Evolutionary conservation across 1,139 yeast species (phyloP).

Genomic region (Kodamaea sp.): DNA sequence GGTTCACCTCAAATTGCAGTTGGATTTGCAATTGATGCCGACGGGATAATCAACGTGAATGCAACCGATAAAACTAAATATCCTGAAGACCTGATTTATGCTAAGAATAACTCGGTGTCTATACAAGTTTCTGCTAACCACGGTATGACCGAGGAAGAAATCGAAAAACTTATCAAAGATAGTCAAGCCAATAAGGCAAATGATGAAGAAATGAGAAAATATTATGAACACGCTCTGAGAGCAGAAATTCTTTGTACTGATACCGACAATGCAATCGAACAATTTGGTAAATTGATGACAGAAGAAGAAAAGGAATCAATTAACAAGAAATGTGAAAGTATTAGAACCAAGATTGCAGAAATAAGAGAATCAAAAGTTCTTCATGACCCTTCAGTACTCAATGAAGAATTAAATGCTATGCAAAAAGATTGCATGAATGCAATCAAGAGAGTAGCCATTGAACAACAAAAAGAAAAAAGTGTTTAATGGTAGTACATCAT

Average conservation of each 20-base stretch:
- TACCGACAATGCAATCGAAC: constrained; percentile 48
- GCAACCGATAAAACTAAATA: constrained; percentile 64
- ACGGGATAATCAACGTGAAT: constrained; percentile 73
- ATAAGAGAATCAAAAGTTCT: constrained; percentile 33
- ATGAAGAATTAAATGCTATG: constrained; percentile 45
- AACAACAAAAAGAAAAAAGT: constrained; percentile 24
- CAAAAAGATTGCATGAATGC: constrained; percentile 50
- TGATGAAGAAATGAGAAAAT: constrained; percentile 41
- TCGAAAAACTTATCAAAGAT: constrained; percentile 53
- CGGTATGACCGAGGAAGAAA: constrained; percentile 63
- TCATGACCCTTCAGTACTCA: constrained; percentile 36
- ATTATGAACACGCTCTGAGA: constrained; percentile 47
- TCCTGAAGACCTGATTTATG: constrained; percentile 29
- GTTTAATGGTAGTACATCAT: neutral
- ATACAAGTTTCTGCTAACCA: constrained; percentile 70
- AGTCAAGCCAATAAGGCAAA: constrained; percentile 38
- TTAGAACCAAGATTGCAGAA: constrained; percentile 45
- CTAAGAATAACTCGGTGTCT: constrained; percentile 42
- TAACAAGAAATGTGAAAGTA: constrained; percentile 27
- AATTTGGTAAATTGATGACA: constrained; percentile 41
- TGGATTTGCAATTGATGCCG: constrained; percentile 74
- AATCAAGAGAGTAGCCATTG: constrained; percentile 50
- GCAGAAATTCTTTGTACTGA: constrained; percentile 57
- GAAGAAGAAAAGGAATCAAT: constrained; percentile 33
- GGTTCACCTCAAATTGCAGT: constrained; percentile 77